Percentiles rank a stretch among this genome's conserved stretches.
Evolutionary conservation across 352 stramenopile genomes (phyloP).

Genomic region (Elongisporangium senticosum): DNA sequence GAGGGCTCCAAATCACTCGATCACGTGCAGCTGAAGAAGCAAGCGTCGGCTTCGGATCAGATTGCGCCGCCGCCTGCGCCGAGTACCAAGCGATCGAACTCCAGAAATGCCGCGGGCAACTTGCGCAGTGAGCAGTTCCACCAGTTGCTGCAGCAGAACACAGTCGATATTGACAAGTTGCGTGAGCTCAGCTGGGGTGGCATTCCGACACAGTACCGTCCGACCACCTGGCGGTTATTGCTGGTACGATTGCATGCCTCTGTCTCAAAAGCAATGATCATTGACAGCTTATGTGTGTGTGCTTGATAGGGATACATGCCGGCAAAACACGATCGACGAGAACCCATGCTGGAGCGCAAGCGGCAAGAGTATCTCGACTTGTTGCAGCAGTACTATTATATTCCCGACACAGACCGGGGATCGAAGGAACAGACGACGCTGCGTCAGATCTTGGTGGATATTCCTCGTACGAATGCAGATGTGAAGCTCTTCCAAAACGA

Average conservation of each 20-base stretch:
- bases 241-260: conserved; percentile 47
- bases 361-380: conserved; percentile 95
- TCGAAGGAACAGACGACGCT: conserved; percentile 95
- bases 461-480: conserved; percentile 95
- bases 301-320: conserved; percentile 90
- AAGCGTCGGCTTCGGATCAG: conserved; percentile 3
- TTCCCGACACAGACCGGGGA: conserved; percentile 92
- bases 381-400: conserved; percentile 95
- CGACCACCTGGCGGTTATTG: conserved; percentile 95
- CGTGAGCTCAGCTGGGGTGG: conserved; percentile 90
- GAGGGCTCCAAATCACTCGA: conserved; percentile 20
- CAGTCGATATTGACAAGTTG: conserved; percentile 88
- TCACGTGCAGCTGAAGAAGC: conserved; percentile 7
- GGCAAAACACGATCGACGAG: conserved; percentile 89
- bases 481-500: conserved; percentile 97
- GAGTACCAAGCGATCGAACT: conserved; percentile 14
- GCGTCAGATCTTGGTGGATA: conserved; percentile 97
- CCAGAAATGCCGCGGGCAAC: conserved; percentile 61
- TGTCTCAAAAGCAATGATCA: neutral
- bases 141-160: conserved; percentile 56
- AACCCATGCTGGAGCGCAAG: conserved; percentile 91
- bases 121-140: conserved; percentile 74
- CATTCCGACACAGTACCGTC: conserved; percentile 77
- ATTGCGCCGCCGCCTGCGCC: neutral
- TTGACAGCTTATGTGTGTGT: neutral